Conservation (phyloP, 306 rosid genomes). For the Rosa multiflora region DNA sequence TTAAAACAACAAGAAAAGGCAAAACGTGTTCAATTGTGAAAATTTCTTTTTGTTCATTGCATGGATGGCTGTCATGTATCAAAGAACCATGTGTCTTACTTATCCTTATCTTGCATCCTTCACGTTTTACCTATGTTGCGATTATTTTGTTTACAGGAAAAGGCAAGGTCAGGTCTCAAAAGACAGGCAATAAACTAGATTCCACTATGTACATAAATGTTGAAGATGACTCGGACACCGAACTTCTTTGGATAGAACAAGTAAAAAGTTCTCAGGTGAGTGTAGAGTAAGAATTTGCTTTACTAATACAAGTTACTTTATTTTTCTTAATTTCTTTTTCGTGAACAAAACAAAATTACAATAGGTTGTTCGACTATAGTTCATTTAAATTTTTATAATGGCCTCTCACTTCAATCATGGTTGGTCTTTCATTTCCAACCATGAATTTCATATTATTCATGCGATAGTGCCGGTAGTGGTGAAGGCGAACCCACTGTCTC, state of each 20-base stretch:
- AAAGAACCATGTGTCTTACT: background rate
- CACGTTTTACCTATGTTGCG: slow-evolving; percentile 1
- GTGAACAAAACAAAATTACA: background rate
- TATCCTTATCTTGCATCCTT: slow-evolving; percentile 7
- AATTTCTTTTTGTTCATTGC: background rate
- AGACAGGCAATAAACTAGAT: slow-evolving; percentile 35
- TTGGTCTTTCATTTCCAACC: background rate
- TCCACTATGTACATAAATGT: slow-evolving; percentile 31
- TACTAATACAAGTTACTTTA: background rate
- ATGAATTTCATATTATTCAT: background rate
- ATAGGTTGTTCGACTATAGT: background rate
- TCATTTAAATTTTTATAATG: background rate
- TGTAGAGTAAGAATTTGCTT: slow-evolving; percentile 18
- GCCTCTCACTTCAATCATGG: background rate
- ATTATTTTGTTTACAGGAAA: slow-evolving; percentile 48
- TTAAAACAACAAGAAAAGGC: background rate
- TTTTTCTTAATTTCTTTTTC: slow-evolving; percentile 1
- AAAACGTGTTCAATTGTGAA: background rate
- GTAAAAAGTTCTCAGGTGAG: slow-evolving; percentile 48
- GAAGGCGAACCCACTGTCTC: background rate
- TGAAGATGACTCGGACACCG: slow-evolving; percentile 36
- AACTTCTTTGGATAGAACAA: slow-evolving; percentile 27
- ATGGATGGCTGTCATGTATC: background rate
- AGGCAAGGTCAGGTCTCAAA: slow-evolving; percentile 47
- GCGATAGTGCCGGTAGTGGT: slow-evolving; percentile 6